These are phyloP conservation scores for Chloris gayana DNA, from an alignment of 176 grass and related monocot species.

Conservation along the genomic window DNA sequence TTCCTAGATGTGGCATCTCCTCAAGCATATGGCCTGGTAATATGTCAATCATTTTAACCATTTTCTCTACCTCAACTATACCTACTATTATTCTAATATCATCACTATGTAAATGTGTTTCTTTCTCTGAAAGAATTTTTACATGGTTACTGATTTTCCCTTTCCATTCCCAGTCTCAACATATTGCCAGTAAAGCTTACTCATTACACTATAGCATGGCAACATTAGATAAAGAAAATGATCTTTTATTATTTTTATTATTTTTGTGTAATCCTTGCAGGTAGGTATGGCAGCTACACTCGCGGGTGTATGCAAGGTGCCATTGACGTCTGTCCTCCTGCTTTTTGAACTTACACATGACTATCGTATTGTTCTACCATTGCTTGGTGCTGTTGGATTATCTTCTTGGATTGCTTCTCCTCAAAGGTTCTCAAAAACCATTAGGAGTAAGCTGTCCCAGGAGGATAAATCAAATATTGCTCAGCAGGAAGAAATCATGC, in stretches of 20 bases:
- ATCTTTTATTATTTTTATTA: constrained; percentile 13
- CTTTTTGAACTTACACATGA: constrained; percentile 97
- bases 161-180: background rate
- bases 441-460: constrained; percentile 17
- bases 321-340: constrained; percentile 86
- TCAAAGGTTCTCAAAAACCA: constrained; percentile 63
- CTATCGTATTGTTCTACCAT: constrained; percentile 92
- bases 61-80: background rate
- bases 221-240: constrained; percentile 27
- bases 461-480: constrained; percentile 34
- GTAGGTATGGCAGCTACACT: constrained; percentile 98
- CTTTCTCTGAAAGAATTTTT: too few relatives aligned
- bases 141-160: too few relatives aligned
- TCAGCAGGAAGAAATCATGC: constrained; percentile 13
- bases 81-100: background rate
- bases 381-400: constrained; percentile 92
- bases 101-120: background rate
- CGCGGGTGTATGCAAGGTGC: constrained; percentile 92
- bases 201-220: background rate
- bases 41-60: background rate
- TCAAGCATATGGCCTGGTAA: constrained; percentile 99
- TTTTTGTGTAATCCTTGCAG: constrained; percentile 49
- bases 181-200: background rate
- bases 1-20: constrained; percentile 87
- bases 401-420: constrained; percentile 91